Percentiles rank a stretch among this genome's conserved stretches.
Conservation (phyloP, 2,329 filamentous ascomycete genomes). For the Sporothrix inflata region DNA sequence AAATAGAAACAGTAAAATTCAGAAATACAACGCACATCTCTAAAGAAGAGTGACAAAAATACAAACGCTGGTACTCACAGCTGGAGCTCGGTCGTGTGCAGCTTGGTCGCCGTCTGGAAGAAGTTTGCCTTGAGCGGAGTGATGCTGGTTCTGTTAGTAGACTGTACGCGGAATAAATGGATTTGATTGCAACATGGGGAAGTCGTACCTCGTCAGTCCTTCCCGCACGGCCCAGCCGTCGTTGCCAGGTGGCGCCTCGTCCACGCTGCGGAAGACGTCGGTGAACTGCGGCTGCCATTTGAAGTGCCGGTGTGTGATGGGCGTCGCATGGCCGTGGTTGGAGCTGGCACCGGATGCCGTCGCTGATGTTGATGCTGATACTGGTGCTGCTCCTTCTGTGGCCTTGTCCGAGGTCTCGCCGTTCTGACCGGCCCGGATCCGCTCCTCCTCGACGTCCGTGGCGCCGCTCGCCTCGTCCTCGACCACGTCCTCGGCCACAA, state of each 20-base stretch:
- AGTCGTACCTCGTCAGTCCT: slow-evolving; percentile 74
- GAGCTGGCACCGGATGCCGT: slow-evolving; percentile 35
- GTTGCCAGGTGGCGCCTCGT: slow-evolving; percentile 75
- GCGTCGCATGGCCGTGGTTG: slow-evolving; percentile 3
- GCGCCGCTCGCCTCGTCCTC: not conserved
- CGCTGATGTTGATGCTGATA: slow-evolving; percentile 34
- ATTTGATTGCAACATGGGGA: not conserved
- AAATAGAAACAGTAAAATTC: not conserved
- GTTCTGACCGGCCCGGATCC: slow-evolving; percentile 68
- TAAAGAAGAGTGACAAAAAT: not conserved
- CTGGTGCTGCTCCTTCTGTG: slow-evolving; percentile 31
- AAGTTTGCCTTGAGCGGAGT: slow-evolving; percentile 93
- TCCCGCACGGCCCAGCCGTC: slow-evolving; percentile 93
- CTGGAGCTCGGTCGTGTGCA: slow-evolving; percentile 72
- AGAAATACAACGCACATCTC: not conserved
- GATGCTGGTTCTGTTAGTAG: slow-evolving; percentile 58
- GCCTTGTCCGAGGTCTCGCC: slow-evolving; percentile 47
- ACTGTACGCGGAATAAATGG: not conserved
- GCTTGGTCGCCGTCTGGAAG: slow-evolving; percentile 69
- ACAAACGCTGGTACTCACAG: slow-evolving; percentile 65
- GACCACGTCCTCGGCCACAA: slow-evolving; percentile 74
- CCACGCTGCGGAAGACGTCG: slow-evolving; percentile 87
- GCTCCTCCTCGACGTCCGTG: slow-evolving; percentile 69
- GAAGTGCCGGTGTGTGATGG: slow-evolving; percentile 74
- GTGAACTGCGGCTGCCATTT: slow-evolving; percentile 89